Base-by-base conservation (phyloP, 305 asterid genomes). In the Fraxinus greggii region DNA sequence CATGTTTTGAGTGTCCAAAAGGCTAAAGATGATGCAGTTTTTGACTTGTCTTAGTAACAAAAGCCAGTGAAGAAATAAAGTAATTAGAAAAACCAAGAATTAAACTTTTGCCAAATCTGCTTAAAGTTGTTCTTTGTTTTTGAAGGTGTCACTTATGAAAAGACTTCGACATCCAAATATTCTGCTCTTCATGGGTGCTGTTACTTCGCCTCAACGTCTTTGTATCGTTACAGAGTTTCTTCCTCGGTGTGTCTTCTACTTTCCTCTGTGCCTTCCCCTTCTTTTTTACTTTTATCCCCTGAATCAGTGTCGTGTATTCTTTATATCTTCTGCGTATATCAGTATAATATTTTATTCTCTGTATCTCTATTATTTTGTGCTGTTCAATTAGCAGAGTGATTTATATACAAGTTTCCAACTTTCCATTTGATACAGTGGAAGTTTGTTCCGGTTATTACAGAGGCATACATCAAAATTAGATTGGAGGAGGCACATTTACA, bases 141-240 rank as follows among this genome's bases (percentile, higher is more conserved):
- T 83, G 67, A 77, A 89, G 88, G 90, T 84, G 76, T 85, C 87
- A 69, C 87, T 86, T 35, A 89, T 86, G 91, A 90, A 86, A 83
- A 86, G 87, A 81, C 86, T 90, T 78, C 89, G 92, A 72, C 92
- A 90, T 86, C 93, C 93, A 48, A 85, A 85, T 78, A 92, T 95
- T 90, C 92, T 95, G 82, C 98, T 95, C 84, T 95, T 95, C 90
- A 95, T 95, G 99, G 99, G 98, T 70, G 99, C 99, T 63, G 98
- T 95, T 86, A 92, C 99, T 78, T 92, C 96, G 42, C 93, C 97
- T 83, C 92, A 92, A 82, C 94, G 95, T 78, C 97, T 95, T 82
- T 92, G 99, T 88, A 95, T 95, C 84, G 97, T 95, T 32, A 92
- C 97, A 24, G 98, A 95, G 92, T 95, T 95, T 89, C 97, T 95